phyloP scores from a whole-genome alignment of 1,284 basidiomycete genomes.

The Fomitopsis schrenkii region DNA sequence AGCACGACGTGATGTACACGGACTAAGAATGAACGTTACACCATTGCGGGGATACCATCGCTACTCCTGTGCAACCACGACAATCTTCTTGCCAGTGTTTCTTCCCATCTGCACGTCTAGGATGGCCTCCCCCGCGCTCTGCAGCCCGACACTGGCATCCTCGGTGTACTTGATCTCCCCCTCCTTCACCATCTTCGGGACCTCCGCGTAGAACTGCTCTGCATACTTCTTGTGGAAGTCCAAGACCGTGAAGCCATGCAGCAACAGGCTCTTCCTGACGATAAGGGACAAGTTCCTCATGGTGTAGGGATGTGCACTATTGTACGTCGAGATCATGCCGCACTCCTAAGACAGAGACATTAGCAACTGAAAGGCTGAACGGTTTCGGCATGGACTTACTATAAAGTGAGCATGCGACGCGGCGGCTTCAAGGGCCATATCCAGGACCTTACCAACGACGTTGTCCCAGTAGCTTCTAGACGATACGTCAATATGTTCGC shows the following conservation, averaged over 20 bases:
- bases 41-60: too few species aligned
- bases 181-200: slow-evolving; percentile 46
- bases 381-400: slow-evolving; percentile 30
- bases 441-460: slow-evolving; percentile 64
- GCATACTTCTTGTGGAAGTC: slow-evolving; percentile 35
- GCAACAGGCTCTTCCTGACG: slow-evolving; percentile 45
- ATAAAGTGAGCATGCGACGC: slow-evolving; percentile 51
- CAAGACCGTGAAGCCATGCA: slow-evolving; percentile 59
- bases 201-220: slow-evolving; percentile 44
- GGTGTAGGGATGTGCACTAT: slow-evolving; percentile 15
- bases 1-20: too few species aligned
- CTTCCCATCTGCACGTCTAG: slow-evolving; percentile 49
- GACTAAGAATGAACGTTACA: too few species aligned
- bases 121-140: slow-evolving; percentile 47
- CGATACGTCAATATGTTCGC: not conserved
- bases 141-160: slow-evolving; percentile 46
- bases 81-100: slow-evolving; percentile 58
- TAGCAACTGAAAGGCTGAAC: not conserved
- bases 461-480: slow-evolving; percentile 43
- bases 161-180: slow-evolving; percentile 59
- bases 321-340: slow-evolving; percentile 30
- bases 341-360: slow-evolving; percentile 12
- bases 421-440: slow-evolving; percentile 50
- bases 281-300: slow-evolving; percentile 33
- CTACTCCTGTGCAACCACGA: slow-evolving; percentile 40